Evolutionary conservation across 176 grass and related monocot species (phyloP).

Genomic region (Alopecurus myosuroides): DNA sequence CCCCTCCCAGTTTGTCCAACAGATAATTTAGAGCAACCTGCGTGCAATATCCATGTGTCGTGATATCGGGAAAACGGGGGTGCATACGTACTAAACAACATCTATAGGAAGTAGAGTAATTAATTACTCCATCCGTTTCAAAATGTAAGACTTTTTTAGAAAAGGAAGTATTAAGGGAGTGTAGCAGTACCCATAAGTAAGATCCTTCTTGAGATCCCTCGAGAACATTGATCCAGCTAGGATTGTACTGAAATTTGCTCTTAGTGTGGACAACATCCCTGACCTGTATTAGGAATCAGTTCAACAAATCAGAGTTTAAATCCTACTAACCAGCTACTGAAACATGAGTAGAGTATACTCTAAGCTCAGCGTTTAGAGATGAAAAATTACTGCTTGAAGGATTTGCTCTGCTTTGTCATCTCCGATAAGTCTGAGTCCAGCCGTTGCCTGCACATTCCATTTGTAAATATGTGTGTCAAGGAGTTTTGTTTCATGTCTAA

Average conservation of each 20-base stretch:
- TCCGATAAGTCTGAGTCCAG: conserved; percentile 39
- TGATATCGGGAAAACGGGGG: not conserved
- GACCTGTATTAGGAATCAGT: not conserved
- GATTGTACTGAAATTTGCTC: conserved; percentile 35
- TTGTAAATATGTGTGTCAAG: not conserved
- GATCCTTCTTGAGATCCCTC: conserved; percentile 53
- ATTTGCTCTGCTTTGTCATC: conserved; percentile 35
- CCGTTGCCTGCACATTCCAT: conserved; percentile 32
- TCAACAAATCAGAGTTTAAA: not conserved
- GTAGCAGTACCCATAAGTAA: conserved; percentile 46
- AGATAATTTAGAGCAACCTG: conserved; percentile 53
- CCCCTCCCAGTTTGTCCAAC: conserved; percentile 41
- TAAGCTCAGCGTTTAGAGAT: not conserved
- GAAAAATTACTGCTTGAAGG: conserved; percentile 34
- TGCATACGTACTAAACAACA: not conserved
- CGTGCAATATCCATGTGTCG: not conserved
- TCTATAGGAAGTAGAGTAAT: not conserved
- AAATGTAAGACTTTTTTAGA: no score
- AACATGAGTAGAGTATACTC: not conserved
- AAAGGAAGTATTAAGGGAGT: not conserved
- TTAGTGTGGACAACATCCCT: conserved; percentile 34
- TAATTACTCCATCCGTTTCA: no score
- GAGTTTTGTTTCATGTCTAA: not conserved
- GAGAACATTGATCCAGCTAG: conserved; percentile 39
- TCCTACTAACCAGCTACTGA: not conserved